Evolutionary conservation across 106 monocot genomes (phyloP), one percentile per base, ranked within the genome.

Genomic region (Dioscorea dumetorum): DNA sequence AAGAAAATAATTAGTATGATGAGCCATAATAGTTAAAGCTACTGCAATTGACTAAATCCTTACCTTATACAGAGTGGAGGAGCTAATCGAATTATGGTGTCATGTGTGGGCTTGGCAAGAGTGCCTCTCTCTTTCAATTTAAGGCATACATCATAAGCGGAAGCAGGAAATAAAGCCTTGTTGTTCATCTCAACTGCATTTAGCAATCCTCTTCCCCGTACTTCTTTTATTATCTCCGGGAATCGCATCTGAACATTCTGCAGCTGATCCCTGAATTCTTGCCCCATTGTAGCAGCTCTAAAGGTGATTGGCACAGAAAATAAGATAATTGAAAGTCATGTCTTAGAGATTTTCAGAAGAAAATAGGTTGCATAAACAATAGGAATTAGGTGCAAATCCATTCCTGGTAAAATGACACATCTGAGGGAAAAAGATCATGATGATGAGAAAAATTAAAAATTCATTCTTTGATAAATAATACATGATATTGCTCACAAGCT

Each of bases 31-130:
- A 41, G 41, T 10, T 41, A 41, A 41, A 41, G 41, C 41, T 41
- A 41, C 3, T 41, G 41, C 6, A 41, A 41, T 41, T 41, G 5
- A 41, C 41, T 41, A 59, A 19, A 11, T 35, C 22, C 60, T 19
- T 77, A 93, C 99, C 99, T 90, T 77, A 99, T 88, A 21, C 83
- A 62, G 15, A 99, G 81, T 31, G 99, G 99, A 70, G 99, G 99
- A 41, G 99, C 93, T 60, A 99, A 77, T 70, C 99, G 82, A 51
- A 99, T 99, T 50, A 99, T 90, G 12, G 89, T 93, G 70, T 83
- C 90, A 76, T 99, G 99, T 15, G 99, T 99, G 61, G 99, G 99
- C 67, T 99, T 99, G 12, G 93, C 99, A 70, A 99, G 90, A 79
- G 93, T 87, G 49, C 92, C 93, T 77, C 93, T 87, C 73, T 93